Evolutionary conservation across 805 yeast genomes (phyloP), one percentile per base, ranked within the genome.

Genomic region (Candida awuae): DNA sequence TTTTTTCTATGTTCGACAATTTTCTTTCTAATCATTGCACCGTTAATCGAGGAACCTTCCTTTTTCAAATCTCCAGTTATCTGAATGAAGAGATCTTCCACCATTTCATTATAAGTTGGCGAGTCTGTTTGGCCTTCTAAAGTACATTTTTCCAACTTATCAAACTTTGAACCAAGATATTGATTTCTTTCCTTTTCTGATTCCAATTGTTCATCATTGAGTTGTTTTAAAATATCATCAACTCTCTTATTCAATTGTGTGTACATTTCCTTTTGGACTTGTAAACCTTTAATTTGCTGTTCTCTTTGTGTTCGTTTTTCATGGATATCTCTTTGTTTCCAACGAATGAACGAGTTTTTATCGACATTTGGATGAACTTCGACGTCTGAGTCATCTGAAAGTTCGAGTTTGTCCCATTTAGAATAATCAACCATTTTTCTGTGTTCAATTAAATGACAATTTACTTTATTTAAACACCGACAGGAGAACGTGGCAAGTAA

Each of bases 361-460:
- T 92, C 99, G 23, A 92, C 98, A 56, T 92, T 92, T 43, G 97
- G 99, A 58, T 92, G 99, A 13, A 90, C 97, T 55, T 92, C 98
- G 35, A 92, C 68, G 54, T 92, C 98, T 8, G 96, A 86, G 61
- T 92, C 99, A 58, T 92, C 99, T 16, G 96, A 85, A 29, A 92
- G 66, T 59, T 92, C 98, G 43, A 92, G 75, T 58, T 86, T 85
- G 62, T 92, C 99, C 97, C 98, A 92, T 58, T 90, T 92, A 9
- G 96, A 86, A 63, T 92, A 92, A 59, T 92, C 98, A 48, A 92
- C 55, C 61, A 53, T 59, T 14, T 22, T 31, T 19, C 13, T 13
- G 15, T 26, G n/a, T 12, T n/a, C 13, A 12, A 26, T n/a, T 26
- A 19, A n/a, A n/a, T n/a, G n/a, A n/a, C n/a, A n/a, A n/a, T n/a